These are phyloP conservation scores for Ascochyta koolunga DNA, from an alignment of 2,329 filamentous ascomycete species.

Conservation along the genomic window DNA sequence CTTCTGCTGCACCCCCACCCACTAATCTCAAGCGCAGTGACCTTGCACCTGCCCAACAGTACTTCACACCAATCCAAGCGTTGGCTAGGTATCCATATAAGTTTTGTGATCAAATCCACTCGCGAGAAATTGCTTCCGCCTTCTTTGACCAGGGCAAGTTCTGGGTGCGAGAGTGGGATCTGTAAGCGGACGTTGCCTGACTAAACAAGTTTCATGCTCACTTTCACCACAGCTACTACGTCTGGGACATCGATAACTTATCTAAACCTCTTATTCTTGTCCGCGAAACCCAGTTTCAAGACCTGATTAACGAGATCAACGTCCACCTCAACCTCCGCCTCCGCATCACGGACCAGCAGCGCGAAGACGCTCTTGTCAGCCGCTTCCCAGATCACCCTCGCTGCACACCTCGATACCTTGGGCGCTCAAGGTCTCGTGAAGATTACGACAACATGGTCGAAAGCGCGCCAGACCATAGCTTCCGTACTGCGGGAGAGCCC, in stretches of 20 bases:
- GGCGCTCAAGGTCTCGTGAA: constrained; percentile 58
- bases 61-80: constrained; percentile 52
- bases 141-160: constrained; percentile 66
- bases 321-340: constrained; percentile 59
- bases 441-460: constrained; percentile 50
- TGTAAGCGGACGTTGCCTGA: constrained; percentile 63
- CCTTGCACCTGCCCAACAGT: constrained; percentile 40
- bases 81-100: constrained; percentile 64
- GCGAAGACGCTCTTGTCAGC: constrained; percentile 63
- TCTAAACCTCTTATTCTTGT: constrained; percentile 70
- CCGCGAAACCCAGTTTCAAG: constrained; percentile 67
- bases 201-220: constrained; percentile 18
- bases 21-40: constrained; percentile 37
- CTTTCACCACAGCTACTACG: constrained; percentile 64
- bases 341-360: constrained; percentile 61
- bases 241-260: constrained; percentile 55
- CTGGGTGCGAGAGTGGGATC: constrained; percentile 70
- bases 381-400: constrained; percentile 66
- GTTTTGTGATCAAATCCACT: constrained; percentile 59
- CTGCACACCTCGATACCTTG: constrained; percentile 72
- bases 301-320: constrained; percentile 71
- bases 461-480: constrained; percentile 23
- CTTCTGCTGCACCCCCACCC: constrained; percentile 16
- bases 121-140: constrained; percentile 57
- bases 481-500: constrained; percentile 26